Base-by-base conservation (phyloP, 1,284 basidiomycete species). In the Cerioporus squamosus region DNA sequence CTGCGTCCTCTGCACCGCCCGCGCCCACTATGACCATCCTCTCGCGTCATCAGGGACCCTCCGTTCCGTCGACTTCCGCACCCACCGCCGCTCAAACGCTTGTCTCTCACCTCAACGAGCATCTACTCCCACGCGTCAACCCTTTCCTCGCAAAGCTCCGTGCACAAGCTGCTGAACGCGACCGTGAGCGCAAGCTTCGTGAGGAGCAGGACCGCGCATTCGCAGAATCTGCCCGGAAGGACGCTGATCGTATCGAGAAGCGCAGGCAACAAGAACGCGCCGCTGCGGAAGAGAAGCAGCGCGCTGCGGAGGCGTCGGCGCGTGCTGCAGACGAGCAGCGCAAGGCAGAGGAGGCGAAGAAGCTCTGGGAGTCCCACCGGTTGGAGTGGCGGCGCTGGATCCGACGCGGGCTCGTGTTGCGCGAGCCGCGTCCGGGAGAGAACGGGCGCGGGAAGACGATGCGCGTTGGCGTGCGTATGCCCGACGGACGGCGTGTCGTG, bases 161-260 rank as follows among this genome's bases (percentile, higher is more conserved):
- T 43, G 68, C 76, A 0, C 74, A 80, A 36, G 80, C 80, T 29
- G 79, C 87, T 3, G 86, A 88, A 46, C 82, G 83, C 22, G 88
- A 93, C 18, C 81, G 64, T 22, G 75, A 75, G 47, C 70, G 94
- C 1, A 76, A 80, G 18, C 69, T 95, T 20, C 81, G 94, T 8
- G 90, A 87, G 20, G 90, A 94, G 66, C 94, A 96, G 68, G 95
- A 97, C 66, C 79, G 82, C 2, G 92, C 91, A 1, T 93, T 93
- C 73, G 78, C 77, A 43, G 85, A 87, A 45, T 81, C 87, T 0
- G 86, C 84, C 8, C 72, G 78, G 36, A 75, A 82, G n/a, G 95
- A 97, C 70, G 79, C 82, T 17, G 91, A 90, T 67, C 79, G 88
- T 38, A 85, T 91, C 46, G 77, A 82, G 61, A 75, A 73, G 2